Conservation (phyloP, 805 yeast genomes). For the Ogataea degrootiae region DNA sequence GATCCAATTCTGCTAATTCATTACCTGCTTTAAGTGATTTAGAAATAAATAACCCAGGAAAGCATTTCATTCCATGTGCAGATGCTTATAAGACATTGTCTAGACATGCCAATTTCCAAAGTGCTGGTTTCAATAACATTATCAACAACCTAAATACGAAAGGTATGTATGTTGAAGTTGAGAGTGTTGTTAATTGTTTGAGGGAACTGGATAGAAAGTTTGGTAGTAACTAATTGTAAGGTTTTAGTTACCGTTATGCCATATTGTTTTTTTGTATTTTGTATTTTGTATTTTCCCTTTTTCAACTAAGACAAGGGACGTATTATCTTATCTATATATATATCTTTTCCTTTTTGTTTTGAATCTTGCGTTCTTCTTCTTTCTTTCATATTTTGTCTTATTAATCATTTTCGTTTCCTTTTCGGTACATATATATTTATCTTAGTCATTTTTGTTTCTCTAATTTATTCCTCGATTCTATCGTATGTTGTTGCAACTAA, state of each 20-base stretch:
- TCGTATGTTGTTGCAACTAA: too few species aligned
- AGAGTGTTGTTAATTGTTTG: slow-evolving; percentile 78
- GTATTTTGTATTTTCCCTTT: neutral
- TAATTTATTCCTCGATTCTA: too few species aligned
- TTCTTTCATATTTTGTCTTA: too few species aligned
- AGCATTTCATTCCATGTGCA: slow-evolving; percentile 75
- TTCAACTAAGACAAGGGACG: too few species aligned
- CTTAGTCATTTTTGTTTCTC: too few species aligned
- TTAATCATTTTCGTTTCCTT: too few species aligned
- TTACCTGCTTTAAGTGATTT: slow-evolving; percentile 25
- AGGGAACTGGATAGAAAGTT: slow-evolving; percentile 74
- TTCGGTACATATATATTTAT: too few species aligned
- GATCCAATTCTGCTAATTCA: slow-evolving; percentile 18
- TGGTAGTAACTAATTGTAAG: slow-evolving; percentile 20
- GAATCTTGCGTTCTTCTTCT: too few species aligned
- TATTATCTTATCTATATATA: too few species aligned
- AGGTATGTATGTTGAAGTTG: slow-evolving; percentile 91
- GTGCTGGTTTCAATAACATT: slow-evolving; percentile 67
- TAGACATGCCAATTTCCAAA: slow-evolving; percentile 70
- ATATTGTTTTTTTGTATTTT: neutral
- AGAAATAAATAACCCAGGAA: slow-evolving; percentile 30
- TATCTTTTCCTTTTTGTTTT: too few species aligned
- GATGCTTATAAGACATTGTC: slow-evolving; percentile 87
- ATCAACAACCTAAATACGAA: slow-evolving; percentile 73
- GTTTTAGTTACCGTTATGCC: neutral